phyloP scores from a whole-genome alignment of 768 basidiomycete species.

The Leccinellum luteum region DNA sequence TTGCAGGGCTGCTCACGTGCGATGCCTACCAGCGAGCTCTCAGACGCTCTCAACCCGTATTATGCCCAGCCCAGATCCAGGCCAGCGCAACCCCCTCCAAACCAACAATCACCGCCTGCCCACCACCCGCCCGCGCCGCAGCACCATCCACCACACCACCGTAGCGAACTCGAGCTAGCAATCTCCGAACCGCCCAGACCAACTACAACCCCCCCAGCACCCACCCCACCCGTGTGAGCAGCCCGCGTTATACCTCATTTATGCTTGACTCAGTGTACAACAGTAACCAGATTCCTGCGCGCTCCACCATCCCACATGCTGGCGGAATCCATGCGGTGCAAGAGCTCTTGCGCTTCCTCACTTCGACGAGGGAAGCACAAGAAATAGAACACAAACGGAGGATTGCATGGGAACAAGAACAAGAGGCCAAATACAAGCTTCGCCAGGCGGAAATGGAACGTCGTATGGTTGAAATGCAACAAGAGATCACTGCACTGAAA shows the following conservation, averaged over 20 bases:
- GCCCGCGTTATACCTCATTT: neutral
- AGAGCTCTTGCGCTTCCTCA: slow-evolving; percentile 57
- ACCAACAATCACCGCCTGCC: slow-evolving; percentile 25
- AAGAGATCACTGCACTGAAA: slow-evolving; percentile 48
- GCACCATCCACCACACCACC: slow-evolving; percentile 51
- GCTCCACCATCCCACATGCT: slow-evolving; percentile 30
- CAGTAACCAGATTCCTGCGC: slow-evolving; percentile 12
- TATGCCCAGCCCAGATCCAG: slow-evolving; percentile 44
- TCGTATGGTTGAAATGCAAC: slow-evolving; percentile 51
- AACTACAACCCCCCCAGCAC: slow-evolving; percentile 19
- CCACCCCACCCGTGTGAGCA: slow-evolving; percentile 39
- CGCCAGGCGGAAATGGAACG: slow-evolving; percentile 59
- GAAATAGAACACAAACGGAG: slow-evolving; percentile 60
- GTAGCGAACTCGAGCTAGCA: slow-evolving; percentile 64
- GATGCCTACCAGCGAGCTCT: slow-evolving; percentile 73
- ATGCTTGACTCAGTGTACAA: neutral
- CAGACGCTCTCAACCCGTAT: slow-evolving; percentile 75
- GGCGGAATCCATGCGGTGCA: slow-evolving; percentile 48
- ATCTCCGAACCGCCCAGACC: slow-evolving; percentile 43
- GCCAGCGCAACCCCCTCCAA: slow-evolving; percentile 11
- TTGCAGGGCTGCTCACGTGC: neutral
- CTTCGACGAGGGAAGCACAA: slow-evolving; percentile 56
- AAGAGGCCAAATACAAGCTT: slow-evolving; percentile 57
- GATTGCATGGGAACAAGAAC: slow-evolving; percentile 65
- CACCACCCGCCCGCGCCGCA: slow-evolving; percentile 34